Evolutionary conservation across 2,329 filamentous ascomycete genomes (phyloP).

Genomic region (Aureobasidium pullulans): DNA sequence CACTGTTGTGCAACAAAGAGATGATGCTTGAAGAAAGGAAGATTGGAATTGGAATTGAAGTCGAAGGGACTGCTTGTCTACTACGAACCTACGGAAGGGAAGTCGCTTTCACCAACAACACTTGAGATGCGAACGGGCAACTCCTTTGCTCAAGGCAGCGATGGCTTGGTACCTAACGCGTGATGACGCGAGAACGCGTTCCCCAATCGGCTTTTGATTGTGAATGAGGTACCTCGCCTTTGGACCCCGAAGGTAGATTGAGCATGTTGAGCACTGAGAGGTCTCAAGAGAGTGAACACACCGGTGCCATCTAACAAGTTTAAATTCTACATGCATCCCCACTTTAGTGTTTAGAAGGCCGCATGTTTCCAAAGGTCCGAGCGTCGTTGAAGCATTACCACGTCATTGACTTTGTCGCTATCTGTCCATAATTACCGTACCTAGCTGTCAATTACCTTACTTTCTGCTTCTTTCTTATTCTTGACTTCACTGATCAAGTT

Average conservation of each 20-base stretch:
- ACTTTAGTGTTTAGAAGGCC: too few relatives aligned
- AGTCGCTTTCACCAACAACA: background rate
- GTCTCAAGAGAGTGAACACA: too few relatives aligned
- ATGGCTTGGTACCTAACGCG: background rate
- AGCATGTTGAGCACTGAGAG: too few relatives aligned
- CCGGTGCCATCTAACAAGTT: too few relatives aligned
- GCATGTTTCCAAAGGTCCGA: too few relatives aligned
- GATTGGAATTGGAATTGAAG: background rate
- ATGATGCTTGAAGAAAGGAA: background rate
- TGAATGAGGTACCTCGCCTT: too few relatives aligned
- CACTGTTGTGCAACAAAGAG: constrained; percentile 3
- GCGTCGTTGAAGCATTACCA: background rate
- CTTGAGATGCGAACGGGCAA: background rate
- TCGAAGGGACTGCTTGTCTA: background rate
- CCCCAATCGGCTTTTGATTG: background rate
- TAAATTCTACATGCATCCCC: too few relatives aligned
- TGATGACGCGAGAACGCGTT: background rate
- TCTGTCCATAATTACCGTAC: background rate
- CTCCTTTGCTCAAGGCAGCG: background rate
- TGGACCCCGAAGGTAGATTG: too few relatives aligned
- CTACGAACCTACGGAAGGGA: background rate
- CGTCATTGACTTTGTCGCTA: background rate
- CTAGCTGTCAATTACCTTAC: background rate
- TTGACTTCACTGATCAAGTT: background rate
- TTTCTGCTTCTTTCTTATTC: background rate